Base-by-base conservation (phyloP, 371 early-diverging fungal genomes). In the Rhizomucor miehei region DNA sequence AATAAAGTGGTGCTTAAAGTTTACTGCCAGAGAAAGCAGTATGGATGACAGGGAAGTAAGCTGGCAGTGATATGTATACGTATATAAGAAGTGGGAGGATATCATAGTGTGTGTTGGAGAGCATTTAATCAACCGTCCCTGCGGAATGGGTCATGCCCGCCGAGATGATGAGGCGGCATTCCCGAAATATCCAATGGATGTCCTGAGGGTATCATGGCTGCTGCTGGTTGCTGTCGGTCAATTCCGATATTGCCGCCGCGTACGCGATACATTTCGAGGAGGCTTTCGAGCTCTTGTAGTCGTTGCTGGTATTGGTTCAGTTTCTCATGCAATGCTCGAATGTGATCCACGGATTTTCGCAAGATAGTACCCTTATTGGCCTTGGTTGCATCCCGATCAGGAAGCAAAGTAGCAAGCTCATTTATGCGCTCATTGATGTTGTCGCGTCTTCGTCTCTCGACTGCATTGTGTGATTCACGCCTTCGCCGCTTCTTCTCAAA, bases 381-480 rank as follows among this genome's bases (percentile, higher is more conserved):
- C 69, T 89, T 89, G 59, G 69, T 78, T 45, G 74, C 66, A 43
- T 70, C 71, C 41, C 68, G 63, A 57, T 86, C 90, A 38, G 78
- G 68, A 29, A 68, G 45, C 55, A 67, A 69, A 61, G 61, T 70
- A 2, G 66, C 63, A 16, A 70, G 54, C 43, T 70, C 71, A 54
- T 51, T 59, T 41, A 97, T 97, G 63, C 91, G 91, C 66, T 95
- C 97, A 65, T 97, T 97, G 70, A 97, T 97, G 74, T 93, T 91
- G 66, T 97, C 96, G 34, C 97, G 80, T 40, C 97, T 80, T 38
- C 97, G 86, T 50, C 96, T 78, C 63, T 97, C 97, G 13, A 97
- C 93, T 16, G 66, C 58, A 57, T 72, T 72, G 38, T 72, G 73
- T 9, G 69, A 68, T 61, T 72, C 73, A 13, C 73, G 60, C 39